Conservation (phyloP, 345 rosid species). For the Fremontodendron californicum region DNA sequence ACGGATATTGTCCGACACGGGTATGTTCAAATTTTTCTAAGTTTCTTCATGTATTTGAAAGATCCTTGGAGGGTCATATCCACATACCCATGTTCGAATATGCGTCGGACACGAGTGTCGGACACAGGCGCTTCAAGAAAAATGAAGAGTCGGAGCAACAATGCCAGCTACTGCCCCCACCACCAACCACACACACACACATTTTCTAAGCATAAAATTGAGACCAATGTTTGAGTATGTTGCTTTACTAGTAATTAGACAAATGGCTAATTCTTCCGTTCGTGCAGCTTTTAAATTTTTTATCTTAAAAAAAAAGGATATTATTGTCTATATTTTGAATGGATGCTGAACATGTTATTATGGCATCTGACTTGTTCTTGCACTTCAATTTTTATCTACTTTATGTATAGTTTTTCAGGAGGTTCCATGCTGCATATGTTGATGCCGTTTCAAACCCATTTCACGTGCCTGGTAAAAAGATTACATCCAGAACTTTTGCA, state of each 20-base stretch:
- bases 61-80: no score
- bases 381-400: background rate
- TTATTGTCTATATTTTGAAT: background rate
- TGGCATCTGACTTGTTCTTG: conserved; percentile 1
- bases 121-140: no score
- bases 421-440: conserved; percentile 91
- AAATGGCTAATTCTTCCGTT: background rate
- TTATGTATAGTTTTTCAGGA: conserved; percentile 62
- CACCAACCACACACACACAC: background rate
- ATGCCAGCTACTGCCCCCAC: background rate
- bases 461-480: conserved; percentile 93
- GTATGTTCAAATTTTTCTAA: no score
- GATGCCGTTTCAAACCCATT: conserved; percentile 96
- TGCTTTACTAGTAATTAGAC: background rate
- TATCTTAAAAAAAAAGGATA: background rate
- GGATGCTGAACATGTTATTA: background rate
- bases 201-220: background rate
- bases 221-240: background rate
- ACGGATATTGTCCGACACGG: no score
- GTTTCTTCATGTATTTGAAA: no score
- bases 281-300: background rate
- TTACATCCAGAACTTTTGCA: conserved; percentile 80
- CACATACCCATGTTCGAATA: no score
- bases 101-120: no score
- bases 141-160: no score